phyloP scores from a whole-genome alignment of 345 rosid species.

The Arabidopsis arenosa region DNA sequence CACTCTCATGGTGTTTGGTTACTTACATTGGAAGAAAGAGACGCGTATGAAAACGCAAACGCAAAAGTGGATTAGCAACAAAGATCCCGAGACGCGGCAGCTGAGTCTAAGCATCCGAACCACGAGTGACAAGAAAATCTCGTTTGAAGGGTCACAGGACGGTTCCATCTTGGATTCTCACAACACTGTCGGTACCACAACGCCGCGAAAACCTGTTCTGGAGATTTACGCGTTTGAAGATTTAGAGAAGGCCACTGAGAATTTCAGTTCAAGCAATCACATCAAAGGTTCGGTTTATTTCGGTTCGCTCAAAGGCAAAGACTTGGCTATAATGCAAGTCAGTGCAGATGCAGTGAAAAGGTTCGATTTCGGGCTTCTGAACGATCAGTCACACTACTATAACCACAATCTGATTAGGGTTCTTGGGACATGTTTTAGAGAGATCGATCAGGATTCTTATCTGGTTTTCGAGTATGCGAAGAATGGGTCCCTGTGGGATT shows the following conservation, averaged over 20 bases:
- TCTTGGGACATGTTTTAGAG: constrained; percentile 67
- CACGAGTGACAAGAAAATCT: constrained; percentile 81
- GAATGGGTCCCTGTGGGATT: constrained; percentile 88
- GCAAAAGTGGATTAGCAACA: constrained; percentile 47
- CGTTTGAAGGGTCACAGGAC: constrained; percentile 77
- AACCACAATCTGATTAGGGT: constrained; percentile 80
- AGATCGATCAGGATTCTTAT: constrained; percentile 49
- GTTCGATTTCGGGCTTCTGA: constrained; percentile 57
- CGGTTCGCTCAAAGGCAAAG: constrained; percentile 81
- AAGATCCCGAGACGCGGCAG: constrained; percentile 68
- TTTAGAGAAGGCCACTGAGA: constrained; percentile 78
- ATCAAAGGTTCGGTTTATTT: constrained; percentile 80
- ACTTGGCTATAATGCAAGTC: constrained; percentile 67
- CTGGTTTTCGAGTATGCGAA: constrained; percentile 79
- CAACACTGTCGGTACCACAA: constrained; percentile 43
- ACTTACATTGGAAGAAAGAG: constrained; percentile 59
- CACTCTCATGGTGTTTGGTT: constrained; percentile 37
- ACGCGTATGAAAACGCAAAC: constrained; percentile 38
- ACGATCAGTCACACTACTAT: constrained; percentile 59
- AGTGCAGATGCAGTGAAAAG: constrained; percentile 48
- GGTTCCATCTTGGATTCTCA: constrained; percentile 52
- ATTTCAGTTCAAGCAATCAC: constrained; percentile 70
- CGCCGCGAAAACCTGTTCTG: constrained; percentile 53
- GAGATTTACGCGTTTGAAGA: constrained; percentile 69
- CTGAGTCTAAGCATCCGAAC: constrained; percentile 79